Conservation (phyloP, 768 basidiomycete genomes). For the Phylloporus arenicola region DNA sequence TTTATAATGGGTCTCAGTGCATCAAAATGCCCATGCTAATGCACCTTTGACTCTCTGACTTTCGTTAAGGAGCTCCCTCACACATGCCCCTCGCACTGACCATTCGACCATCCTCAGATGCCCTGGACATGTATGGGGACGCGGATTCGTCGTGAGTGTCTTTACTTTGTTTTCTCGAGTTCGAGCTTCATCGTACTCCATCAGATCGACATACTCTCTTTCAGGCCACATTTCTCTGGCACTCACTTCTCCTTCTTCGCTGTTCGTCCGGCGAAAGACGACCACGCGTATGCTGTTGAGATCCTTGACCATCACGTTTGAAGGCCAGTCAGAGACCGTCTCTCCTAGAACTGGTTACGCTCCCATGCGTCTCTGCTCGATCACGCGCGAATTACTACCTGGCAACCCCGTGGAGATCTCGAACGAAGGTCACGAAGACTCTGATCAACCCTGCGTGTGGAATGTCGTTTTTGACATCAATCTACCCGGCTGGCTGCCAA, state of each 20-base stretch:
- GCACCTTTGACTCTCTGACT: constrained; percentile 11
- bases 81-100: constrained; percentile 62
- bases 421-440: constrained; percentile 60
- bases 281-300: constrained; percentile 53
- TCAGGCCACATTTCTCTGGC: constrained; percentile 74
- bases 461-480: constrained; percentile 75
- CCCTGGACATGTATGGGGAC: constrained; percentile 67
- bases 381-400: constrained; percentile 54
- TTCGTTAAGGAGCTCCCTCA: constrained; percentile 5
- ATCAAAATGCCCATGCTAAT: constrained; percentile 7
- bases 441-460: constrained; percentile 54
- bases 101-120: constrained; percentile 52
- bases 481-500: constrained; percentile 89
- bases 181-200: constrained; percentile 4
- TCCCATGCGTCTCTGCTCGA: constrained; percentile 58
- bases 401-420: constrained; percentile 52
- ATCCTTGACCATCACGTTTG: constrained; percentile 72
- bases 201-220: constrained; percentile 81
- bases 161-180: constrained; percentile 3
- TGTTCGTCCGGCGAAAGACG: constrained; percentile 48
- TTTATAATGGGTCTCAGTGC: constrained; percentile 23
- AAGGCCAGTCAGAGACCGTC: constrained; percentile 78
- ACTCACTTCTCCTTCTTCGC: constrained; percentile 49
- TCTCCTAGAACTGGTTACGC: constrained; percentile 63
- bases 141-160: constrained; percentile 55